Base-by-base conservation (phyloP, 495 filamentous ascomycete species). In the Podospora fimiseda region DNA sequence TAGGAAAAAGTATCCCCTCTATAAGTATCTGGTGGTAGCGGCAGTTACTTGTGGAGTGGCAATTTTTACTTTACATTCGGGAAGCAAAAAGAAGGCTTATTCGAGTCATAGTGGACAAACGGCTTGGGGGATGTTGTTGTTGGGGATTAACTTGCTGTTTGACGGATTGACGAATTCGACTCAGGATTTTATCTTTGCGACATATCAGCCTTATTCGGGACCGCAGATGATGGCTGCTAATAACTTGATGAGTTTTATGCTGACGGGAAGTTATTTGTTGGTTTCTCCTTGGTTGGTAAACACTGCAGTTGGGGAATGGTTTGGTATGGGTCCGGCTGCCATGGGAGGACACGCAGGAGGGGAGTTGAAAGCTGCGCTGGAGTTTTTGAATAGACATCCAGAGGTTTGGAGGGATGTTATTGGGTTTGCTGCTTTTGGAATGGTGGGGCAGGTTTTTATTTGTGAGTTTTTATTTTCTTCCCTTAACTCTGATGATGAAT, bases 161-260 rank as follows among this genome's bases (percentile, higher is more conserved):
- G 93, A 98, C 69, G 93, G 93, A 48, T 77, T 98, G 52, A 97
- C 92, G 40, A 98, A 98, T 67, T 88, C 83, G 46, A 96, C 90
- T 23, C 93, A 98, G 75, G 93, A 98, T 68, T 85, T 96, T 68
- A 89, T 98, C 70, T 96, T 96, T 69, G 67, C 65, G 48, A 80
- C 81, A 8, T 90, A 87, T 69, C 82, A 80, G 56, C 78, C 81
- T 16, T 95, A 90, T 69, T 77, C 81, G 13, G 94, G 94, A 2
- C 90, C 92, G 47, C 94, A 97, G 80, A 97, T 98, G 93, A 98
- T 98, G 93, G 89, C 89, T 53, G 94, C 92, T n/a, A 88, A 95
- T 62, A 97, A 96, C 61, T 68, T 95, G 27, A 81, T 97, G 58
- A 83, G 78, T 38, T 91, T 89, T 0, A 54, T 78, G 24, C 68